Evolutionary conservation across 495 filamentous ascomycete species (phyloP).

Genomic region (Lophiostoma macrostomum): DNA sequence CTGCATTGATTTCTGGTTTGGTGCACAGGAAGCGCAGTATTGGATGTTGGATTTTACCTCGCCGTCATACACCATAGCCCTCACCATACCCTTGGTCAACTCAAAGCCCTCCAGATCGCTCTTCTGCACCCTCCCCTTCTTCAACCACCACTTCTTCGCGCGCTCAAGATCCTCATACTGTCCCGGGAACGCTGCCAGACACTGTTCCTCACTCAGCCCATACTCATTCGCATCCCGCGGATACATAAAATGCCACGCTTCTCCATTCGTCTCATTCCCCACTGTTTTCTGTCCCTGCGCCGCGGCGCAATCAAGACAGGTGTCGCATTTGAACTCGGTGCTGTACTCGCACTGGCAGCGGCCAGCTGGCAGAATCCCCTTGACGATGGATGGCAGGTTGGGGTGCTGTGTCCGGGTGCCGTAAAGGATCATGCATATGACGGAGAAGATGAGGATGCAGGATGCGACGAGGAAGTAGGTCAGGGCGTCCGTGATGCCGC

Average conservation of each 20-base stretch:
- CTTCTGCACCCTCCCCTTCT: slow-evolving; percentile 37
- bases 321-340: slow-evolving; percentile 24
- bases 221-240: slow-evolving; percentile 31
- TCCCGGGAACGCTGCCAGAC: slow-evolving; percentile 33
- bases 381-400: slow-evolving; percentile 16
- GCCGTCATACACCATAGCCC: slow-evolving; percentile 34
- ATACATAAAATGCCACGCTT: slow-evolving; percentile 44
- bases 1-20: neutral
- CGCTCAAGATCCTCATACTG: slow-evolving; percentile 34
- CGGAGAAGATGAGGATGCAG: slow-evolving; percentile 13
- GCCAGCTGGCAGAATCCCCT: slow-evolving; percentile 27
- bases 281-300: slow-evolving; percentile 2
- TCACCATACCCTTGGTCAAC: slow-evolving; percentile 30
- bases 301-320: slow-evolving; percentile 28
- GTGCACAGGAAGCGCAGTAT: slow-evolving; percentile 1
- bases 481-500: slow-evolving; percentile 10
- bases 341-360: slow-evolving; percentile 29
- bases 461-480: slow-evolving; percentile 14
- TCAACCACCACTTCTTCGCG: slow-evolving; percentile 28
- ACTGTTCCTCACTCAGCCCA: slow-evolving; percentile 30
- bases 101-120: slow-evolving; percentile 14
- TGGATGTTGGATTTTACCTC: slow-evolving; percentile 17
- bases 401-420: slow-evolving; percentile 25
- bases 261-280: no score
- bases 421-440: slow-evolving; percentile 28